Base-by-base conservation (phyloP, 1,139 yeast species). In the Casaregolazyma lundiana region DNA sequence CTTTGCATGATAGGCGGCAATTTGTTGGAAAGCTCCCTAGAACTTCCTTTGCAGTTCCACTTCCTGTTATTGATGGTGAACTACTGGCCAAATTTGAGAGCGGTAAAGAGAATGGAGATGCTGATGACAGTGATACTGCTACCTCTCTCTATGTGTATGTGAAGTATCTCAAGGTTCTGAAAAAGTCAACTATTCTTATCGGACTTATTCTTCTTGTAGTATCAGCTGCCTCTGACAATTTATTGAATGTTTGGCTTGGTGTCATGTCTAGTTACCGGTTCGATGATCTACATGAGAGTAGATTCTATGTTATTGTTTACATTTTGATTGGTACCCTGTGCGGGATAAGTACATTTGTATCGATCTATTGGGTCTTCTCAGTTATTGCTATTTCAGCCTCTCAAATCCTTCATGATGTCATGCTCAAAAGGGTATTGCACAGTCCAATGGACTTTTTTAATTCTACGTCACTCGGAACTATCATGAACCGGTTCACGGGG, bases 341-440 rank as follows among this genome's bases (percentile, higher is more conserved):
- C 32, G 32, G 32, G 13, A 26, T 26, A 26, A 26, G 32, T 26
- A 26, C 32, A 11, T 26, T 6, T 11, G 15, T 26, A 11, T 26
- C 32, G 15, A 7, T 26, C 2, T 26, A 26, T 15, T 26, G 32
- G 32, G 16, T 26, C 32, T 11, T 26, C 6, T 13, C 32, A 26
- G 32, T 11, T 26, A 13, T 26, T n/a, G 32, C 32, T 26, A 26
- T 26, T 26, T 26, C 32, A 6, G 32, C 32, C 32, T 88, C 97
- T 2, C 80, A 71, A 48, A 76, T 72, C 49, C 73, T 92, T 50
- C 98, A 92, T 65, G 78, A 82, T 53, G 67, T 68, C 29, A 90
- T 94, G 97, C 82, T 95, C 2, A 68, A 69, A 37, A 72, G 86
- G 53, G 94, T 92, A 9, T 69, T 90, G 53, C 76, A 89, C 54